Evolutionary conservation across 768 basidiomycete genomes (phyloP).

Genomic region (Boletellus sp.): DNA sequence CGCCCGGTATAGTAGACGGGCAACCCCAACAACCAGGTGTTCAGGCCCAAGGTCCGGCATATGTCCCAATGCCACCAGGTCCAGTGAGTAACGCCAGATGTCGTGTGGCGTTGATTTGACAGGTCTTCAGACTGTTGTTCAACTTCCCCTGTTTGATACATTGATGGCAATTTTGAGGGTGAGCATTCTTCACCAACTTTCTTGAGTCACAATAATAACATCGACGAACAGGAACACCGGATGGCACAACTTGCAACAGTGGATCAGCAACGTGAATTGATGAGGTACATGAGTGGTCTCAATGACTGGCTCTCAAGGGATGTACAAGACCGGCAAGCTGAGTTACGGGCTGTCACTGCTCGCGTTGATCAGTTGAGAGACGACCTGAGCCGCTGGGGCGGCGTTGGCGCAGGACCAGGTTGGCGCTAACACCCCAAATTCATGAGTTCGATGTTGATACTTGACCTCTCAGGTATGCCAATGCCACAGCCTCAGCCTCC

Average conservation of each 20-base stretch:
- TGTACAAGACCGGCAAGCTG: conserved; percentile 72
- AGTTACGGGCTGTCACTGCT: conserved; percentile 61
- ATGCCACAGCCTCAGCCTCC: conserved; percentile 26
- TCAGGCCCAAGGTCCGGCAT: conserved; percentile 27
- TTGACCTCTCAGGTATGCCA: conserved; percentile 14
- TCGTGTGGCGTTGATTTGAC: not conserved
- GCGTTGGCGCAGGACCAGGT: conserved; percentile 41
- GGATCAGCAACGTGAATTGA: conserved; percentile 75
- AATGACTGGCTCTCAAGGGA: conserved; percentile 81
- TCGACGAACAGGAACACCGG: conserved; percentile 60
- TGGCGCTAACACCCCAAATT: conserved; percentile 7
- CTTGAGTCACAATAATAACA: conserved; percentile 6
- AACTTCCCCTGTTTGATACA: conserved; percentile 65
- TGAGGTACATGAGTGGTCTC: conserved; percentile 71
- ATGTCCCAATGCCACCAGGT: conserved; percentile 47
- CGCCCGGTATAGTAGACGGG: conserved; percentile 23
- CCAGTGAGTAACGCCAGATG: conserved; percentile 41
- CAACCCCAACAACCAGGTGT: conserved; percentile 21
- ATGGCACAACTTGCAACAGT: conserved; percentile 69
- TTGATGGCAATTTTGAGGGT: conserved; percentile 69
- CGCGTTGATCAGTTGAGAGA: conserved; percentile 51
- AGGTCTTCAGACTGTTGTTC: conserved; percentile 49
- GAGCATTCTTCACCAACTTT: conserved; percentile 17
- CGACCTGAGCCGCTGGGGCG: conserved; percentile 43
- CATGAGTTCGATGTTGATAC: not conserved